Base-by-base conservation (phyloP, 768 basidiomycete species). In the Macrocybe gigantea region DNA sequence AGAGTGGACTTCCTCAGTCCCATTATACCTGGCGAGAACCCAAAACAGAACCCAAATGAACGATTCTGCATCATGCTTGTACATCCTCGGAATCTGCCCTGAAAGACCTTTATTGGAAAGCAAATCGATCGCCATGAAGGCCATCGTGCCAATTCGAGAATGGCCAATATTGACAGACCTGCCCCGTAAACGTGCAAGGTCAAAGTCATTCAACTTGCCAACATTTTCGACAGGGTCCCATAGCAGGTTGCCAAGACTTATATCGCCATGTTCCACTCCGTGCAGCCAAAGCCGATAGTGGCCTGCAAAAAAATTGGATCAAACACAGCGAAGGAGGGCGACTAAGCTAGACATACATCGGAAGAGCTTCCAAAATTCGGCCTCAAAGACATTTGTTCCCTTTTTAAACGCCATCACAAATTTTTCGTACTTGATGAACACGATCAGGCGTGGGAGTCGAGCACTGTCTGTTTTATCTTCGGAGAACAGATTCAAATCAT, bases 81-180 rank as follows among this genome's bases (percentile, higher is more conserved):
- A 69, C 5, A 46, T 36, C 13, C 54, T 58, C 12, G 41, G 5
- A 5, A 58, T 43, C 15, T 53, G 42, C 15, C 59, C 58, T 5
- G 45, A 42, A 39, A 44, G 52, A n/a, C 36, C 43, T 3, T 45
- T 42, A 0, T 55, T n/a, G 3, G 33, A 49, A 22, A 67, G 52
- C 12, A 68, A 47, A 9, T 61, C 58, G 1, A 64, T 31, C 3
- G 63, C 65, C 60, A 67, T 69, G 55, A 69, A 70, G 14, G 63
- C 57, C 5, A 64, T 38, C 11, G 57, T 63, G 4, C 64, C 60
- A 3, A 59, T 60, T 5, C 52, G 51, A 29, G 58, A 50, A 11
- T 41, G 47, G 8, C 54, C 54, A 22, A 22, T 22, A 38, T 29
- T 46, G 15, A 29, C 14, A n/a, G 29, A 35, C n/a, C 32, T 29